Conservation (phyloP, 306 rosid species). For the Trifolium dubium region DNA sequence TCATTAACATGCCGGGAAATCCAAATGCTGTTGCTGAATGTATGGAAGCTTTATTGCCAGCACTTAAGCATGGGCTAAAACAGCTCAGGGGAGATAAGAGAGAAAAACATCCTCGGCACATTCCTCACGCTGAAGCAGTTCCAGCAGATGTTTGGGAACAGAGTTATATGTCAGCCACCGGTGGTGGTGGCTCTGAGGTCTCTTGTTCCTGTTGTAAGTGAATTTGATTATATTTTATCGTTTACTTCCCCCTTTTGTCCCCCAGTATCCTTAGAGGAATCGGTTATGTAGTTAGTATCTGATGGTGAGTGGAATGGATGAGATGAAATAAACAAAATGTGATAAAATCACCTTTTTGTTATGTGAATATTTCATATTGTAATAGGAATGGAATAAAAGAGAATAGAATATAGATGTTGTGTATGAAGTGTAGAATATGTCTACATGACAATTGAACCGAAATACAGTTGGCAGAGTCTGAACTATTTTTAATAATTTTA, state of each 20-base stretch:
- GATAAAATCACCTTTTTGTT: conserved; percentile 1
- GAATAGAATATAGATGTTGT: conserved; percentile 10
- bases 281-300: conserved; percentile 1
- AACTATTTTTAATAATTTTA: not conserved
- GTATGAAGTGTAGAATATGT: conserved; percentile 2
- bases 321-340: conserved; percentile 4
- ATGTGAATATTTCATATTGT: conserved; percentile 5
- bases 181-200: conserved; percentile 40
- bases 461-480: conserved; percentile 23
- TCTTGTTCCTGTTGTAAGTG: conserved; percentile 67
- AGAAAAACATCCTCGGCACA: conserved; percentile 86
- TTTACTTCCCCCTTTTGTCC: conserved; percentile 14
- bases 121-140: conserved; percentile 72
- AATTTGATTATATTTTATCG: conserved; percentile 26
- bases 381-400: not conserved
- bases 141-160: conserved; percentile 70
- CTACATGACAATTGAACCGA: conserved; percentile 1
- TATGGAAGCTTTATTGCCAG: conserved; percentile 86
- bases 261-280: conserved; percentile 2
- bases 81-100: conserved; percentile 87
- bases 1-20: conserved; percentile 97
- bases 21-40: conserved; percentile 96
- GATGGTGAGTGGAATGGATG: conserved; percentile 3
- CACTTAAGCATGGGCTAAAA: conserved; percentile 88
- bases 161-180: conserved; percentile 63